Evolutionary conservation across 108 stramenopile species (phyloP).

Genomic region (Skeletonema marinoi): DNA sequence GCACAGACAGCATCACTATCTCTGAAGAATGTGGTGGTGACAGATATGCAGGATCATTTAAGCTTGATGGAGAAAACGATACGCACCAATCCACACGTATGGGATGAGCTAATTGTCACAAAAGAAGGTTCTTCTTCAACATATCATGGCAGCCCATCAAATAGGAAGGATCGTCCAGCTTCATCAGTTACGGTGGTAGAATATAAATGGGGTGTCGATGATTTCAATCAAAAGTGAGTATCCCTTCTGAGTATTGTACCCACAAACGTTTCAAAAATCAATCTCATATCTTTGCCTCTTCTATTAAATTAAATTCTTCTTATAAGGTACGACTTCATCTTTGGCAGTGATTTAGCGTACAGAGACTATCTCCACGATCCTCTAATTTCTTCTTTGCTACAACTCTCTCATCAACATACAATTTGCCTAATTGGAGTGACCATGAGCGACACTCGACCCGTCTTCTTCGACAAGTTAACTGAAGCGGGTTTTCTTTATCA

Average conservation of each 20-base stretch:
- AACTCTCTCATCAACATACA: conserved; percentile 55
- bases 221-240: neutral
- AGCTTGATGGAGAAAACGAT: conserved; percentile 61
- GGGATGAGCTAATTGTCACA: conserved; percentile 21
- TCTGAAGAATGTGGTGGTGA: conserved; percentile 54
- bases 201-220: conserved; percentile 59
- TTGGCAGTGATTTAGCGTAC: conserved; percentile 88
- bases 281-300: neutral
- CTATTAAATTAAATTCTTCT: neutral
- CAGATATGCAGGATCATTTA: conserved; percentile 75
- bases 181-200: conserved; percentile 34
- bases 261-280: neutral
- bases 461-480: conserved; percentile 67
- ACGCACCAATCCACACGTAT: conserved; percentile 51
- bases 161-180: neutral
- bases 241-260: neutral
- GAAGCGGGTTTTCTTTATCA: conserved; percentile 70
- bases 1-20: conserved; percentile 16
- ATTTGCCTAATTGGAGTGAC: conserved; percentile 60
- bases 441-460: conserved; percentile 82
- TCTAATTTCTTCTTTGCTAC: conserved; percentile 67
- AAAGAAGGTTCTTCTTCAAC: neutral
- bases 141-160: neutral
- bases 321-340: conserved; percentile 78
- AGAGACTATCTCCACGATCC: conserved; percentile 75